Evolutionary conservation across 2,329 filamentous ascomycete genomes (phyloP).

Genomic region (Xylariaceae sp.): DNA sequence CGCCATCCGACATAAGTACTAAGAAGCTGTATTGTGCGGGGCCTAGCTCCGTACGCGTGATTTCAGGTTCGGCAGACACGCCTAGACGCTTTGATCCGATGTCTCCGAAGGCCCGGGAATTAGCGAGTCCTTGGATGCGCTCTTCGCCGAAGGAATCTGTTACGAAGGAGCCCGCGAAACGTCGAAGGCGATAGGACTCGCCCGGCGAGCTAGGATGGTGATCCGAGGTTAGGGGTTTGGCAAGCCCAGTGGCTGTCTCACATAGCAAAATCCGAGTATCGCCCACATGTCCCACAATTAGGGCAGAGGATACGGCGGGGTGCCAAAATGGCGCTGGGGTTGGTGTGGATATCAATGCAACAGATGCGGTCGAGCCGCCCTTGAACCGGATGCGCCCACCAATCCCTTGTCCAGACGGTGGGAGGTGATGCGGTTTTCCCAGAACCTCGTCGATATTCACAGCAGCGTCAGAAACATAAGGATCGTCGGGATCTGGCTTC

Average conservation of each 20-base stretch:
- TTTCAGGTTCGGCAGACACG: slow-evolving; percentile 91
- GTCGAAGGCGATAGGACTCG: slow-evolving; percentile 82
- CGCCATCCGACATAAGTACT: slow-evolving; percentile 86
- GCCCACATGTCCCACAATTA: slow-evolving; percentile 89
- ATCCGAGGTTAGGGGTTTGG: slow-evolving; percentile 83
- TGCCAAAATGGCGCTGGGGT: slow-evolving; percentile 96
- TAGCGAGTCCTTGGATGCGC: slow-evolving; percentile 90
- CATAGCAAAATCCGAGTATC: slow-evolving; percentile 92
- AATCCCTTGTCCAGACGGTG: slow-evolving; percentile 67
- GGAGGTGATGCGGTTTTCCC: slow-evolving; percentile 61
- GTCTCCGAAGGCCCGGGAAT: slow-evolving; percentile 93
- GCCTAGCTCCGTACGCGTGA: slow-evolving; percentile 77
- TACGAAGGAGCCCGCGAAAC: slow-evolving; percentile 84
- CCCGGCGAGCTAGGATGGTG: slow-evolving; percentile 90
- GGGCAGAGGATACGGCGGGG: slow-evolving; percentile 80
- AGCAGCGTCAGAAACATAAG: slow-evolving; percentile 74
- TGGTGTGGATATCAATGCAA: slow-evolving; percentile 90
- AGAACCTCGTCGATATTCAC: slow-evolving; percentile 87
- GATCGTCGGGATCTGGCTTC: slow-evolving; percentile 77
- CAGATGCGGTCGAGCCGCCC: slow-evolving; percentile 89
- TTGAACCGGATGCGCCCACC: slow-evolving; percentile 82
- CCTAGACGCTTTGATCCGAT: slow-evolving; percentile 90
- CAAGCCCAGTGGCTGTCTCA: slow-evolving; percentile 80
- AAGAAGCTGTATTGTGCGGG: slow-evolving; percentile 90
- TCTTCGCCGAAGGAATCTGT: slow-evolving; percentile 98